Evolutionary conservation across 257 asterid species (phyloP).

Genomic region (Ocimum tenuiflorum): DNA sequence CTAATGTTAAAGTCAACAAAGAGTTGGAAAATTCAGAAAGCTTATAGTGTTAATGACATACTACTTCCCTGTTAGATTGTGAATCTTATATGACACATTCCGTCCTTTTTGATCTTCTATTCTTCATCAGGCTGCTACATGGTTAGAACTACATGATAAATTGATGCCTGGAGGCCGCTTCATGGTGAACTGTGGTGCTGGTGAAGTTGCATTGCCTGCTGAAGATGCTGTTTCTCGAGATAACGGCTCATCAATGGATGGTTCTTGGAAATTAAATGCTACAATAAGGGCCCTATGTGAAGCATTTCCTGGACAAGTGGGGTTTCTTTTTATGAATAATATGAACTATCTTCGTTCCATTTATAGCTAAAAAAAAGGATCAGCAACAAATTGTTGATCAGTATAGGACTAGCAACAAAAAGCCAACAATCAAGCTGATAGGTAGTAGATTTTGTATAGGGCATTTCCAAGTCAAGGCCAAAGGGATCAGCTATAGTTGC

Average conservation of each 20-base stretch:
- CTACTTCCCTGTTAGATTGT: background rate
- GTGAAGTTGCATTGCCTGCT: slow-evolving; percentile 22
- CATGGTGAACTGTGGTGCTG: slow-evolving; percentile 80
- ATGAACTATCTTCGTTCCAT: no score
- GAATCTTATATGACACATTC: background rate
- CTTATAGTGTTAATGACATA: background rate
- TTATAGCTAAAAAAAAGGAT: no score
- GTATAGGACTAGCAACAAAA: no score
- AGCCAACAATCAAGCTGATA: no score
- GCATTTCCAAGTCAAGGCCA: no score
- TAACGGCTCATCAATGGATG: slow-evolving; percentile 18
- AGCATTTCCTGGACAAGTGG: slow-evolving; percentile 71
- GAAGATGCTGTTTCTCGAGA: slow-evolving; percentile 4
- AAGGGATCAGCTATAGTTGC: no score
- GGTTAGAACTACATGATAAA: slow-evolving; percentile 45
- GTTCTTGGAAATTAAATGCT: slow-evolving; percentile 40
- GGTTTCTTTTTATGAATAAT: background rate
- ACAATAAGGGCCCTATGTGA: slow-evolving; percentile 52
- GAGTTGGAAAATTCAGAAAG: no score
- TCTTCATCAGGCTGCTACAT: slow-evolving; percentile 45
- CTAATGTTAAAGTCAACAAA: no score
- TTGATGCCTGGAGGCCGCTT: slow-evolving; percentile 73
- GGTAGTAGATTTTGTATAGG: no score
- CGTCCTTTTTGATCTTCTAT: slow-evolving; percentile 5
- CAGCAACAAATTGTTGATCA: no score